These are phyloP conservation scores for Carallia brachiata DNA, from an alignment of 345 rosid genomes.

Conservation along the genomic window DNA sequence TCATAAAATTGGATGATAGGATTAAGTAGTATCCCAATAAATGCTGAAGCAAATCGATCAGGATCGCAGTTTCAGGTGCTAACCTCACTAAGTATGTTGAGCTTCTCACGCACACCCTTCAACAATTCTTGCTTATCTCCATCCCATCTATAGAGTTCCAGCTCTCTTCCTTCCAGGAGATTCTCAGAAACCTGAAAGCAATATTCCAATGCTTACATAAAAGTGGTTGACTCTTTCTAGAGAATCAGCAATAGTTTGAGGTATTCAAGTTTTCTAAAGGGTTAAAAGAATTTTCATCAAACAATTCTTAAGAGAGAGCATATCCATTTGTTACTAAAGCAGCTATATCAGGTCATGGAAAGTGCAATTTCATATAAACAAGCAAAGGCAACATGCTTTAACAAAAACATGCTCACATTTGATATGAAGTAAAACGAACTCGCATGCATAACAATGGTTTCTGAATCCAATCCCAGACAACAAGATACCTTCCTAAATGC, in stretches of 20 bases:
- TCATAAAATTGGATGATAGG: constrained; percentile 7
- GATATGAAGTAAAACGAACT: background rate
- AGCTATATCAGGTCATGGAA: background rate
- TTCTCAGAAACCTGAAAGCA: constrained; percentile 61
- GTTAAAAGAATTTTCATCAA: background rate
- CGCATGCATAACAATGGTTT: background rate
- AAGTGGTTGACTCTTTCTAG: background rate
- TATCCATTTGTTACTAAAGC: background rate
- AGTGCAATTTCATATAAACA: background rate
- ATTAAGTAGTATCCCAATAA: constrained; percentile 12
- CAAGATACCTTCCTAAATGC: background rate
- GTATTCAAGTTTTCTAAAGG: background rate
- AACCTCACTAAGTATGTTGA: constrained; percentile 87
- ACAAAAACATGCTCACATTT: background rate
- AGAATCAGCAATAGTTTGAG: no score
- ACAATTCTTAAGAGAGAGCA: background rate
- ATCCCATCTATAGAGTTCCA: constrained; percentile 71
- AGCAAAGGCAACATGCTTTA: background rate
- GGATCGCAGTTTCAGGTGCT: constrained; percentile 16
- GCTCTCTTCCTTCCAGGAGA: constrained; percentile 63
- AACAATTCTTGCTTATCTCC: constrained; percentile 56
- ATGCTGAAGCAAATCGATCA: constrained; percentile 11
- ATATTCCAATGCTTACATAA: background rate
- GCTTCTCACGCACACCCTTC: constrained; percentile 67
- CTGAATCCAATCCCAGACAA: background rate